phyloP scores from a whole-genome alignment of 768 basidiomycete genomes.

The Hericium erinaceus region DNA sequence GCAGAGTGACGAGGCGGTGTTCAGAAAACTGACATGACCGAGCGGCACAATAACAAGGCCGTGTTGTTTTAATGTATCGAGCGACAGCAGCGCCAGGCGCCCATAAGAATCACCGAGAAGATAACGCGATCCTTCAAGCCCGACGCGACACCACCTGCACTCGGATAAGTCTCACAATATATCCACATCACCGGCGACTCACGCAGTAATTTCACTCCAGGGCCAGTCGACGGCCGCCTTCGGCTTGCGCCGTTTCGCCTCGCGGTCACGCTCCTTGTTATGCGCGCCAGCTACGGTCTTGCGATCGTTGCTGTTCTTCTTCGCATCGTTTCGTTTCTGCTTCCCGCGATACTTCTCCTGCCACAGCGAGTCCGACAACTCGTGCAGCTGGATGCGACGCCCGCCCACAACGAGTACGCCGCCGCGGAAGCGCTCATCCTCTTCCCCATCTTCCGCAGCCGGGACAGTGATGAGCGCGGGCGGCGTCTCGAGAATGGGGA shows the following conservation, averaged over 20 bases:
- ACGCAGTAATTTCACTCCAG: slow-evolving; percentile 68
- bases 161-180: neutral
- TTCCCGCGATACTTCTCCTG: slow-evolving; percentile 49
- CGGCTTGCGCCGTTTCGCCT: slow-evolving; percentile 44
- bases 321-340: slow-evolving; percentile 35
- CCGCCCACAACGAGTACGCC: slow-evolving; percentile 68
- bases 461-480: slow-evolving; percentile 25
- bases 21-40: slow-evolving; percentile 51
- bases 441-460: slow-evolving; percentile 20
- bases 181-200: slow-evolving; percentile 17
- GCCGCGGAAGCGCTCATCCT: slow-evolving; percentile 37
- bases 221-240: slow-evolving; percentile 61
- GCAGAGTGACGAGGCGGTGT: neutral
- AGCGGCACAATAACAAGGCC: slow-evolving; percentile 49
- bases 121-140: slow-evolving; percentile 35
- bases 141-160: slow-evolving; percentile 43
- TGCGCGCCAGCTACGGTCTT: slow-evolving; percentile 37
- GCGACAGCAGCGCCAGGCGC: slow-evolving; percentile 53
- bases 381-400: slow-evolving; percentile 52
- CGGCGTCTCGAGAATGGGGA: slow-evolving; percentile 21
- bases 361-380: slow-evolving; percentile 36
- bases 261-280: slow-evolving; percentile 49
- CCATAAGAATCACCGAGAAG: slow-evolving; percentile 68
- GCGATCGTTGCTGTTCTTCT: slow-evolving; percentile 34
- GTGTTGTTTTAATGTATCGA: slow-evolving; percentile 30